phyloP scores from a whole-genome alignment of 2,329 filamentous ascomycete species.

The Hirsutella minnesotensis region DNA sequence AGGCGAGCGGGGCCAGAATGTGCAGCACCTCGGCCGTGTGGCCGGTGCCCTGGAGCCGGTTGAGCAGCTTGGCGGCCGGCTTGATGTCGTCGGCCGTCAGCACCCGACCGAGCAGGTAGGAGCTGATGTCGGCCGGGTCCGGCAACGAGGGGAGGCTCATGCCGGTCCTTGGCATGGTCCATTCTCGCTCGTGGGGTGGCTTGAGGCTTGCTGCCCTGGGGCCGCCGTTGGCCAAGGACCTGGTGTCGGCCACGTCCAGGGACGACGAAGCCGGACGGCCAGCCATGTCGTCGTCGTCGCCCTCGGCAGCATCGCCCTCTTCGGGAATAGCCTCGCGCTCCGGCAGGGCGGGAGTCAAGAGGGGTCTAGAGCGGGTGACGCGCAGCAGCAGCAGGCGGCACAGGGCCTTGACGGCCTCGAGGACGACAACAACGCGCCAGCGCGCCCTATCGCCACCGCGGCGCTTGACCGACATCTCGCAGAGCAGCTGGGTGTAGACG shows the following conservation, averaged over 20 bases:
- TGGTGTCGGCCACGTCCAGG: not conserved
- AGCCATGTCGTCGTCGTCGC: slow-evolving; percentile 28
- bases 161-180: slow-evolving; percentile 91
- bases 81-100: slow-evolving; percentile 96
- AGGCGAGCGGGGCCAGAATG: slow-evolving; percentile 78
- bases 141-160: slow-evolving; percentile 76
- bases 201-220: no score
- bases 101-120: slow-evolving; percentile 80
- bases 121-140: slow-evolving; percentile 67
- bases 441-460: slow-evolving; percentile 65
- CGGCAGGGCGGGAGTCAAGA: slow-evolving; percentile 74
- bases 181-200: slow-evolving; percentile 44
- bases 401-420: slow-evolving; percentile 78
- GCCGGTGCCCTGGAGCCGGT: slow-evolving; percentile 59
- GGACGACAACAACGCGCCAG: slow-evolving; percentile 76
- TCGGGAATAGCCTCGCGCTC: slow-evolving; percentile 69
- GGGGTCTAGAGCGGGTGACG: slow-evolving; percentile 69
- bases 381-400: slow-evolving; percentile 72
- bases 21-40: slow-evolving; percentile 84
- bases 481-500: slow-evolving; percentile 89
- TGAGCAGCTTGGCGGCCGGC: slow-evolving; percentile 75
- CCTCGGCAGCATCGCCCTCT: slow-evolving; percentile 29
- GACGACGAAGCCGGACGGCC: slow-evolving; percentile 26
- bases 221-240: not conserved
- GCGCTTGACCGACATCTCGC: slow-evolving; percentile 92